phyloP scores from a whole-genome alignment of 495 filamentous ascomycete genomes.

The Hypoxylon lenormandii region DNA sequence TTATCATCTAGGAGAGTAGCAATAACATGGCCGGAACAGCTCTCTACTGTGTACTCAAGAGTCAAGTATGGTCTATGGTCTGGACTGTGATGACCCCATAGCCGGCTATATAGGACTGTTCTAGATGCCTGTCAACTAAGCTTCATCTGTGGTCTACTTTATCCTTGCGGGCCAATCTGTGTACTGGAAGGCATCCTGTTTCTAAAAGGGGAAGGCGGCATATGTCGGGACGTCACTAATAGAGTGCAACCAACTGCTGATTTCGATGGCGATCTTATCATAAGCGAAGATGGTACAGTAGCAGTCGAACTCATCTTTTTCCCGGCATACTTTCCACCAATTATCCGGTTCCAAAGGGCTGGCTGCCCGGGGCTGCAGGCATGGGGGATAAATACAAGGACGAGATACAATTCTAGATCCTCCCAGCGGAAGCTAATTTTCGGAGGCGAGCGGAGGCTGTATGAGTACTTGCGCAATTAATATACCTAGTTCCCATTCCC shows the following conservation, averaged over 20 bases:
- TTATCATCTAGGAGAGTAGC: too few relatives aligned
- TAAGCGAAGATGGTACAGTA: conserved; percentile 20
- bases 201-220: conserved; percentile 6
- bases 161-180: too few relatives aligned
- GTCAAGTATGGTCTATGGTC: too few relatives aligned
- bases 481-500: not conserved
- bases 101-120: too few relatives aligned
- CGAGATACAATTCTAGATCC: conserved; percentile 14
- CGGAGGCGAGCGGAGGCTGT: not conserved
- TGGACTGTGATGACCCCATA: too few relatives aligned
- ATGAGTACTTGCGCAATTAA: not conserved
- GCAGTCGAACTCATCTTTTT: conserved; percentile 11
- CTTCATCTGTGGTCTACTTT: too few relatives aligned
- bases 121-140: too few relatives aligned
- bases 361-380: conserved; percentile 6
- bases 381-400: conserved; percentile 27
- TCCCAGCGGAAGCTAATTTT: conserved; percentile 12
- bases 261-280: conserved; percentile 20
- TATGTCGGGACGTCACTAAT: conserved; percentile 3
- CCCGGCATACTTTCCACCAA: conserved; percentile 20
- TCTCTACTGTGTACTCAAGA: too few relatives aligned
- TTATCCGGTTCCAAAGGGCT: conserved; percentile 28
- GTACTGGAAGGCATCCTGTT: not conserved
- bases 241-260: conserved; percentile 10
- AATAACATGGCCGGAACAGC: too few relatives aligned